Evolutionary conservation across 139 green algal genomes (phyloP).

Genomic region (Mesotaenium endlicherianum): DNA sequence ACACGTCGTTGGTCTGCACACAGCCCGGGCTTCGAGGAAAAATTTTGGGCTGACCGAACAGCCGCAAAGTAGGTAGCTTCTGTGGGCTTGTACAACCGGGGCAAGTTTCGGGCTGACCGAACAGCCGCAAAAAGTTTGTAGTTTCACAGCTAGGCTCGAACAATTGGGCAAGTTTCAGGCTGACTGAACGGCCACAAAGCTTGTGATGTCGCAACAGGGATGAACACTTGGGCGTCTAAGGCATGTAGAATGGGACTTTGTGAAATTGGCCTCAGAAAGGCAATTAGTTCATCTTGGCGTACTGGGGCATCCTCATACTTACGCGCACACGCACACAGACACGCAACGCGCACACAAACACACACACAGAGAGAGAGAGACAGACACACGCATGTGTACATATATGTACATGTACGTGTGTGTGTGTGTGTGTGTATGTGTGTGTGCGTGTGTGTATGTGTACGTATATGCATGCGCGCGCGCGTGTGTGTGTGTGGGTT

Average conservation of each 20-base stretch:
- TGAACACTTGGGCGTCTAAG: background rate
- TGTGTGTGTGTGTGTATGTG: background rate
- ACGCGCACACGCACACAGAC: background rate
- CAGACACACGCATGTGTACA: background rate
- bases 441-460: background rate
- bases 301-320: background rate
- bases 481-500: too few species aligned
- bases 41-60: too few species aligned
- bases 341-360: background rate
- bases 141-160: background rate
- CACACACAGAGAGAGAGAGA: background rate
- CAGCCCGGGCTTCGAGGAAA: too few species aligned
- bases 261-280: background rate
- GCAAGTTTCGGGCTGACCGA: too few species aligned
- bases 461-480: too few species aligned
- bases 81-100: too few species aligned
- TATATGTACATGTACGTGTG: background rate
- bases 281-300: background rate
- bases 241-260: too few species aligned
- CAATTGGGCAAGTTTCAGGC: background rate
- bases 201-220: background rate
- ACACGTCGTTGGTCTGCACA: too few species aligned
- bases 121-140: background rate
- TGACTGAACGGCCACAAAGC: background rate
- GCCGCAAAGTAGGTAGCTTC: too few species aligned